A percentile compares a stretch with the other conserved stretches of the same genome.
Conservation (phyloP, 768 basidiomycete species). For the Filobasidium floriforme region DNA sequence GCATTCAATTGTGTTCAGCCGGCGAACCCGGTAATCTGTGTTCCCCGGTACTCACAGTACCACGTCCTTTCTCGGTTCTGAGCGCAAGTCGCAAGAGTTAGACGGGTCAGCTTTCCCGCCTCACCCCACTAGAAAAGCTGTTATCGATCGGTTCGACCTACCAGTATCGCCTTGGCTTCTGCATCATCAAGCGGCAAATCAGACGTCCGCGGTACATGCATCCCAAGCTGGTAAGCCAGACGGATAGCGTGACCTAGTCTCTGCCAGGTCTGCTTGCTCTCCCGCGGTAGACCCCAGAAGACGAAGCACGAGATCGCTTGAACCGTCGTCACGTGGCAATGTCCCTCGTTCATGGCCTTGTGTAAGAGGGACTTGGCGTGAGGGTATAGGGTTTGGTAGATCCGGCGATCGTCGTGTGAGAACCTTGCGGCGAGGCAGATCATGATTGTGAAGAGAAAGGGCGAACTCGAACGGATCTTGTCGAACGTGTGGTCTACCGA, state of each 20-base stretch:
- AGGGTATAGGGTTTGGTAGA: not conserved
- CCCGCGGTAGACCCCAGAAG: constrained; percentile 4
- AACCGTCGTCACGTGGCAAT: not conserved
- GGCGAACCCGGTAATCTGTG: too few relatives aligned
- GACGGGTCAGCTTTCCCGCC: too few relatives aligned
- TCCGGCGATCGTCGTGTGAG: not conserved
- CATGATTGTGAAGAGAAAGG: not conserved
- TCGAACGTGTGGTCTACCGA: constrained; percentile 1
- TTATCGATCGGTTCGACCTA: too few relatives aligned
- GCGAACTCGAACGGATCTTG: not conserved
- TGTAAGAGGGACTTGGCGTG: not conserved
- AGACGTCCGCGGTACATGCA: constrained; percentile 2
- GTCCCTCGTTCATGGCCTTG: not conserved
- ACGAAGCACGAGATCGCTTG: not conserved
- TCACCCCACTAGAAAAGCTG: too few relatives aligned
- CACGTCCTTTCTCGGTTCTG: constrained; percentile 12
- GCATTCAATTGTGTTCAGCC: too few relatives aligned
- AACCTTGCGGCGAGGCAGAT: not conserved
- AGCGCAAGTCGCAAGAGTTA: too few relatives aligned
- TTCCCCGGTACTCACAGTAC: constrained; percentile 3
- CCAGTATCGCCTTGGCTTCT: constrained; percentile 3
- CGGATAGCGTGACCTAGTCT: constrained; percentile 6
- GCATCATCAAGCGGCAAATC: not conserved
- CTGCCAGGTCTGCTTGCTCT: constrained; percentile 1
- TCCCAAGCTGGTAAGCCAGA: constrained; percentile 5